A percentile compares a stretch with the other conserved stretches of the same genome.
phyloP scores from a whole-genome alignment of 1,284 basidiomycete genomes.

The Boletus smithii region DNA sequence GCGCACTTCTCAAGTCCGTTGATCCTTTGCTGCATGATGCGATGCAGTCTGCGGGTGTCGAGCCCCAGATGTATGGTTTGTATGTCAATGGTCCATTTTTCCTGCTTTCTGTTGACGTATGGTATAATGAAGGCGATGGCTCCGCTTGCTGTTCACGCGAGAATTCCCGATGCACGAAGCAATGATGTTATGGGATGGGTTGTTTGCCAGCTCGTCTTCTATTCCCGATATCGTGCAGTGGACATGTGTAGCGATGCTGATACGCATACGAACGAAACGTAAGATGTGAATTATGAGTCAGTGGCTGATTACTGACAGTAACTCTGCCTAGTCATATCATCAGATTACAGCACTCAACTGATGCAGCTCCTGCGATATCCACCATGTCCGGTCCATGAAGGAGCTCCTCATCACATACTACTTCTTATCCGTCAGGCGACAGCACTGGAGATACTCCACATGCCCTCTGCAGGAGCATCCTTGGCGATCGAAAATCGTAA shows the following conservation, averaged over 20 bases:
- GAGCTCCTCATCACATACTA: conserved; percentile 51
- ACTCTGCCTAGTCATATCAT: conserved; percentile 62
- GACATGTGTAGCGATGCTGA: conserved; percentile 88
- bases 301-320: conserved; percentile 12
- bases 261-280: conserved; percentile 86
- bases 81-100: conserved; percentile 34
- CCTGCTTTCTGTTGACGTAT: conserved; percentile 12
- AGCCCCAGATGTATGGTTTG: conserved; percentile 95
- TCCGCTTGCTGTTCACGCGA: conserved; percentile 85
- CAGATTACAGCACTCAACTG: conserved; percentile 82
- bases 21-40: conserved; percentile 80
- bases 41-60: conserved; percentile 76
- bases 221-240: conserved; percentile 72
- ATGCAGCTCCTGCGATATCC: conserved; percentile 85
- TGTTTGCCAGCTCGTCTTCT: conserved; percentile 77
- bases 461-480: conserved; percentile 67
- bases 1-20: conserved; percentile 65
- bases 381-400: conserved; percentile 38
- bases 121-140: conserved; percentile 68
- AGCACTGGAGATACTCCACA: conserved; percentile 71
- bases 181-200: conserved; percentile 84
- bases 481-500: conserved; percentile 80
- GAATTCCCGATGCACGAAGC: conserved; percentile 78
- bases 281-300: conserved; percentile 30
- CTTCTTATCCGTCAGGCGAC: conserved; percentile 82